These are phyloP conservation scores for Schoenoplectus triqueter DNA, from an alignment of 202 grass and related monocot species.

Conservation along the genomic window DNA sequence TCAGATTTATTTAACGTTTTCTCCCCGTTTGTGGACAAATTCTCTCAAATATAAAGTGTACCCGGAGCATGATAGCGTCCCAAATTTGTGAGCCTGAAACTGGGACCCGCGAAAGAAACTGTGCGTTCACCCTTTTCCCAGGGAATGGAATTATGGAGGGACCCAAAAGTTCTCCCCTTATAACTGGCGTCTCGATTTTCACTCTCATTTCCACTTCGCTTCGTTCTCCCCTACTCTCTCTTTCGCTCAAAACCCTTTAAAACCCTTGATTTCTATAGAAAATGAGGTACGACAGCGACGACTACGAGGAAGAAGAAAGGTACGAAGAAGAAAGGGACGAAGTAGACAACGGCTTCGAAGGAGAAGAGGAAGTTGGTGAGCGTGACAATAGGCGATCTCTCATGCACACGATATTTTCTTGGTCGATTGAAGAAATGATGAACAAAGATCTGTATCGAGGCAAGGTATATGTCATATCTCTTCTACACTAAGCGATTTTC, in stretches of 20 bases:
- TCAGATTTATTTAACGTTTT: no score
- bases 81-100: not conserved
- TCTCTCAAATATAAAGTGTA: not conserved
- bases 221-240: no score
- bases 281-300: not conserved
- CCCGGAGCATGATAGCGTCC: not conserved
- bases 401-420: conserved; percentile 62
- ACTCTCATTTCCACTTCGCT: not conserved
- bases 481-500: not conserved
- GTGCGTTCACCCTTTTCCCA: not conserved
- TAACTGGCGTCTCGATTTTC: not conserved
- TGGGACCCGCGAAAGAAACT: not conserved
- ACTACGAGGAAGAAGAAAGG: conserved; percentile 21
- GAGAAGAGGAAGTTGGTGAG: conserved; percentile 20
- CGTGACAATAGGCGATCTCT: conserved; percentile 23
- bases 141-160: not conserved
- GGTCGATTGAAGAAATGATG: conserved; percentile 68
- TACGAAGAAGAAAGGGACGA: conserved; percentile 30
- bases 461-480: conserved; percentile 49
- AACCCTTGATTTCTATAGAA: not conserved
- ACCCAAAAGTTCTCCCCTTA: not conserved
- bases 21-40: not conserved
- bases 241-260: conserved; percentile 15
- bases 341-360: not conserved
- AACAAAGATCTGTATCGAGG: conserved; percentile 64